A percentile compares a stretch with the other conserved stretches of the same genome.
Conservation (phyloP, 2,329 filamentous ascomycete species). For the Claviceps paspali region DNA sequence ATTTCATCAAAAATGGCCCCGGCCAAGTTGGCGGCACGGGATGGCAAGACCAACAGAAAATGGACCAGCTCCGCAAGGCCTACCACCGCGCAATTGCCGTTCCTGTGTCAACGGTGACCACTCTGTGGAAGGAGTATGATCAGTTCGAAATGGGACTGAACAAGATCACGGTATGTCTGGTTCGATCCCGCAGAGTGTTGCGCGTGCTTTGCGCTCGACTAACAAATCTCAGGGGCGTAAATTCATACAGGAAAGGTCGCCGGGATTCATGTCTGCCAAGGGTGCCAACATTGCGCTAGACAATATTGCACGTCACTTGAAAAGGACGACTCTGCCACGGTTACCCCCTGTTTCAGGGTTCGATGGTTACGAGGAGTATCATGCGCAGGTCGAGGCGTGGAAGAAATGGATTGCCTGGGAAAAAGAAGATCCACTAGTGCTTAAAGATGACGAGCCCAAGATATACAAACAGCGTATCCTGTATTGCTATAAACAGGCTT, state of each 20-base stretch:
- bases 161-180: slow-evolving; percentile 63
- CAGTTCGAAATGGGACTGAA: slow-evolving; percentile 89
- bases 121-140: slow-evolving; percentile 94
- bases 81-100: slow-evolving; percentile 84
- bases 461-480: slow-evolving; percentile 65
- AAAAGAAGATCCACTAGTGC: slow-evolving; percentile 76
- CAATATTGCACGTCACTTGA: slow-evolving; percentile 64
- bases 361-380: slow-evolving; percentile 72
- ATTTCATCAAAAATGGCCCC: slow-evolving; percentile 79
- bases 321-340: slow-evolving; percentile 62
- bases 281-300: slow-evolving; percentile 83
- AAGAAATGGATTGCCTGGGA: slow-evolving; percentile 93
- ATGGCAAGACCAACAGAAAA: slow-evolving; percentile 98
- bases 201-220: not conserved
- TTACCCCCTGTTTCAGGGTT: slow-evolving; percentile 75
- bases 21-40: slow-evolving; percentile 69
- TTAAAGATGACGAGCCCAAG: slow-evolving; percentile 65
- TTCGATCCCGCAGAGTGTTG: not conserved
- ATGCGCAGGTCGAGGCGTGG: slow-evolving; percentile 76
- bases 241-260: slow-evolving; percentile 82
- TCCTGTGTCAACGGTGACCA: slow-evolving; percentile 69
- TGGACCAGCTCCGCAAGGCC: slow-evolving; percentile 80
- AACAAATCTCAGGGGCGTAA: slow-evolving; percentile 60
- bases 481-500: slow-evolving; percentile 83
- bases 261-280: slow-evolving; percentile 90